Evolutionary conservation across 2,329 filamentous ascomycete species (phyloP), one percentile per base, ranked within the genome.

Genomic region (Ophiostoma tasmaniense): DNA sequence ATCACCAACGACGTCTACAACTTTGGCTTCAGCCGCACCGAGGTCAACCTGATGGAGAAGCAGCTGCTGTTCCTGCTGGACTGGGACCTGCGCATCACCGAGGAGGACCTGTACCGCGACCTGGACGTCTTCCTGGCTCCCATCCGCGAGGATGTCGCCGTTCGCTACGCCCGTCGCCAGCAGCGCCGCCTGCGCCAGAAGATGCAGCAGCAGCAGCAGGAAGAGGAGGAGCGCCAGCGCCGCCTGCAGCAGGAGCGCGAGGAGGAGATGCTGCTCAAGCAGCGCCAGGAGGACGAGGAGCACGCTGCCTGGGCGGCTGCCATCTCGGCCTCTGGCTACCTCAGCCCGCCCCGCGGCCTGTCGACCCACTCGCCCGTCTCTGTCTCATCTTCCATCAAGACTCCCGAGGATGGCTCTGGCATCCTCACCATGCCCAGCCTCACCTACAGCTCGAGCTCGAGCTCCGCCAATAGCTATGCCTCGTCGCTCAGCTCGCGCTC

Each of bases 11-110:
- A 83, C 10, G 77, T 75, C 71, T 84, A 82, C 76, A 87, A 84
- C 76, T 99, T 98, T 76, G 91, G 93, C 74, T 98, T 99, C 84
- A 94, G 89, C 75, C 85, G 93, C 74, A 95, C 92, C 45, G 95
- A 99, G 81, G 95, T 99, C 75, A 99, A 99, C 83, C 85, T 98
- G 72, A 99, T 99, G 95, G 95, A 99, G 85, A 96, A 96, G 85
- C 95, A 99, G 81, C 86, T 99, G 37, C 89, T 99, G 67, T 95
- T 92, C 82, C 86, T 99, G 61, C 85, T 99, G 64, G 91, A 97
- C 77, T 99, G 93, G 92, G 92, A 99, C 74, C 87, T 97, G 71
- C 87, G 91, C 73, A 93, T 99, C 76, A 89, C 84, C 59, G 88
- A 93, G 76, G 85, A 93, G 69, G 93, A 98, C 75, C 88, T 99